Conservation (phyloP, 2,329 filamentous ascomycete genomes). For the Microsporum audouinii region DNA sequence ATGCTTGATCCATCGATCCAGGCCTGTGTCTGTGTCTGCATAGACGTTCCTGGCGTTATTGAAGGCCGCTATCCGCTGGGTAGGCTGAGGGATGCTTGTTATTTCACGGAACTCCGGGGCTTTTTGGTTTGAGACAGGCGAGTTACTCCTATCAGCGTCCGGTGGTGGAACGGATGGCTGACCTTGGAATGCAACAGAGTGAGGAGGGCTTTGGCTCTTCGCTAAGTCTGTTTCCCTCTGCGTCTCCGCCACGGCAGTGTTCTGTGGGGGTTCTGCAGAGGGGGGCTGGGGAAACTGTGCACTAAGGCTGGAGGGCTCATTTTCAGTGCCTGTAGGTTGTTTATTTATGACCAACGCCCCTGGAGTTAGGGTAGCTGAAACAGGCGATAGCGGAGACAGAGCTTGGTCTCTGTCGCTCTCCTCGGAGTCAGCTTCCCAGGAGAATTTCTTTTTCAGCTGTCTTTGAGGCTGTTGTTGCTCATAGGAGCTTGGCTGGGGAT, state of each 20-base stretch:
- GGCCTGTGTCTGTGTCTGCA: conserved; percentile 59
- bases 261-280: background rate
- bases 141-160: background rate
- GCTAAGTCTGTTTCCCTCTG: background rate
- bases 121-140: background rate
- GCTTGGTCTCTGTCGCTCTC: conserved; percentile 5
- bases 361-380: background rate
- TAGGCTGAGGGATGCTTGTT: conserved; percentile 51
- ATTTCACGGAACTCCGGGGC: conserved; percentile 59
- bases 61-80: conserved; percentile 62
- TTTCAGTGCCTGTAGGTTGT: background rate
- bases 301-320: background rate
- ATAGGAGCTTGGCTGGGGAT: background rate
- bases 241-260: background rate
- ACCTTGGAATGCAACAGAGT: background rate
- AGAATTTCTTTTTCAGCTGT: conserved; percentile 29
- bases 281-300: background rate
- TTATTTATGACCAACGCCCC: conserved; percentile 1
- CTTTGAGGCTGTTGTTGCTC: background rate
- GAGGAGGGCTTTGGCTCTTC: background rate
- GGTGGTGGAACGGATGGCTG: background rate
- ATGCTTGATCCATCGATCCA: conserved; percentile 49
- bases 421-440: conserved; percentile 29
- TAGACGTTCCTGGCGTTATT: conserved; percentile 61
- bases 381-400: background rate